Evolutionary conservation across 2,329 filamentous ascomycete genomes (phyloP).

Genomic region (Fusarium keratoplasticum): DNA sequence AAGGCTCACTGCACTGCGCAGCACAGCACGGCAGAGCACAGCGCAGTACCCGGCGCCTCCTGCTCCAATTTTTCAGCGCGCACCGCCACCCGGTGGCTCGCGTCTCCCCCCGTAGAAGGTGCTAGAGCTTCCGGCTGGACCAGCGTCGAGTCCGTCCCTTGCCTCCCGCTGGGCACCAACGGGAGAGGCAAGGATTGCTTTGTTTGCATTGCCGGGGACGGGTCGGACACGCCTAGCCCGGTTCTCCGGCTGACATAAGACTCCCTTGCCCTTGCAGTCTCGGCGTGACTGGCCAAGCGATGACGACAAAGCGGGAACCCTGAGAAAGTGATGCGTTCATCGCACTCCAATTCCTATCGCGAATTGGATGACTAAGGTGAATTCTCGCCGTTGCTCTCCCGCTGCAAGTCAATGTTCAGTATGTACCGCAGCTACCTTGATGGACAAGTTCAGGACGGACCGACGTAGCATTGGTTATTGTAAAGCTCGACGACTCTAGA

Average conservation of each 20-base stretch:
- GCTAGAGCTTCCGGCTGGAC: constrained; percentile 40
- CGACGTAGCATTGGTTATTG: constrained; percentile 8
- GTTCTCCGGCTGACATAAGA: constrained; percentile 11
- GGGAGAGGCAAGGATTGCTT: constrained; percentile 2
- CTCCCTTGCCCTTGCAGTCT: neutral
- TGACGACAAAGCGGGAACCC: constrained; percentile 37
- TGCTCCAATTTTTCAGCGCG: constrained; percentile 15
- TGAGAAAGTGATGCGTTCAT: constrained; percentile 25
- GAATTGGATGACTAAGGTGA: constrained; percentile 39
- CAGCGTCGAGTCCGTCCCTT: constrained; percentile 4
- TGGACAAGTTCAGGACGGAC: constrained; percentile 34
- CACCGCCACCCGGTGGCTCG: constrained; percentile 41
- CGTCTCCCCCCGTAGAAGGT: constrained; percentile 43
- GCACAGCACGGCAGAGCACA: neutral
- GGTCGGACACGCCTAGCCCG: constrained; percentile 16
- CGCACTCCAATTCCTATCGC: neutral
- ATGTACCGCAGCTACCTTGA: constrained; percentile 44
- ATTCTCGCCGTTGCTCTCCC: neutral
- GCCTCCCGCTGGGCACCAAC: constrained; percentile 7
- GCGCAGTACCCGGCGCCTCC: neutral
- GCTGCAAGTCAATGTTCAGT: neutral
- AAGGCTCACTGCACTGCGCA: constrained; percentile 18
- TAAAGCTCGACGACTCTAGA: constrained; percentile 8
- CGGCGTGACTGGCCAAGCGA: constrained; percentile 25
- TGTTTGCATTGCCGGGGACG: neutral